These are phyloP conservation scores for Sporothrix inflata DNA, from an alignment of 2,329 filamentous ascomycete genomes.

Conservation along the genomic window DNA sequence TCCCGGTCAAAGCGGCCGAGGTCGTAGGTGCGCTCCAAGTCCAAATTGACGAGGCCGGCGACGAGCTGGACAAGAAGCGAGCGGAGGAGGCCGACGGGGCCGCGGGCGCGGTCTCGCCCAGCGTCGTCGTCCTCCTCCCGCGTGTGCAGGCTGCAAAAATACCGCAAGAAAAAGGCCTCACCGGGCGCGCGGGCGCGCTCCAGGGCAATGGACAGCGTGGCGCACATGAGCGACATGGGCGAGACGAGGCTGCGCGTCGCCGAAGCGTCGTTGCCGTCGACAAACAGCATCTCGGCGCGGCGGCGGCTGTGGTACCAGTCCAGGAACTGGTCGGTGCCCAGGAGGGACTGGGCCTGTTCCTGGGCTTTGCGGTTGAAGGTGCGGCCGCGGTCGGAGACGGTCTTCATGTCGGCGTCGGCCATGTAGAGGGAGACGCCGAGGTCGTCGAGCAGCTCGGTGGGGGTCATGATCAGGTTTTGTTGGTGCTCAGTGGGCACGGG, in stretches of 20 bases:
- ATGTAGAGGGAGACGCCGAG: background rate
- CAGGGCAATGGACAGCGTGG: background rate
- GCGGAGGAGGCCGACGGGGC: conserved; percentile 27
- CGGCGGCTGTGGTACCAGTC: background rate
- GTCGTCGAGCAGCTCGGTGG: background rate
- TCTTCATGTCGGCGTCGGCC: background rate
- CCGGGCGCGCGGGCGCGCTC: background rate
- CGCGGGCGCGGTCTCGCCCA: background rate
- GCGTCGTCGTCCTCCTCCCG: background rate
- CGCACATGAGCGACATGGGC: conserved; percentile 29
- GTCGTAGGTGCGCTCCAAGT: background rate
- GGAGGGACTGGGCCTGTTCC: conserved; percentile 25
- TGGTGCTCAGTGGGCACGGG: background rate
- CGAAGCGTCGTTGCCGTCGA: conserved; percentile 26
- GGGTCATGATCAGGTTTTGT: background rate
- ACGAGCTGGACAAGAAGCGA: conserved; percentile 36
- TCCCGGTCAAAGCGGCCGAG: background rate
- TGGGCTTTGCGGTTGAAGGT: background rate
- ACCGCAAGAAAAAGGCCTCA: conserved; percentile 15
- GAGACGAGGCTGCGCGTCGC: conserved; percentile 9
- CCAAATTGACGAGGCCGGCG: background rate
- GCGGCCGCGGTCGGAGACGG: background rate
- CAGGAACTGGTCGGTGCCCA: conserved; percentile 6
- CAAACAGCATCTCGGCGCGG: conserved; percentile 18
- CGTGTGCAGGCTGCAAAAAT: conserved; percentile 28